Conservation (phyloP, 2,329 filamentous ascomycete genomes). For the Neospermospora avenae region DNA sequence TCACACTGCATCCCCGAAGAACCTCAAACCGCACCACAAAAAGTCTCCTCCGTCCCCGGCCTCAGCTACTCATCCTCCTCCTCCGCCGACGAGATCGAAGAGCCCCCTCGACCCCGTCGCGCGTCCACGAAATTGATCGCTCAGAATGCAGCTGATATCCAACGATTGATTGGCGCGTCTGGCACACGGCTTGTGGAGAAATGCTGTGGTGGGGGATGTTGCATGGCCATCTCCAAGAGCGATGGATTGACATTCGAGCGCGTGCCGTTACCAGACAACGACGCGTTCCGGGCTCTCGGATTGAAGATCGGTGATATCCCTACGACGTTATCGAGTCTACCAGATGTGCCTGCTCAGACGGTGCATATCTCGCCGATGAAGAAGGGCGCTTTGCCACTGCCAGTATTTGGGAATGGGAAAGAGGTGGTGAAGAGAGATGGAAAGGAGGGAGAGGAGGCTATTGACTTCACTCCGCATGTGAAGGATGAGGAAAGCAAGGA, state of each 20-base stretch:
- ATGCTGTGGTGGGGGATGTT: slow-evolving; percentile 64
- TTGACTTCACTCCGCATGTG: slow-evolving; percentile 34
- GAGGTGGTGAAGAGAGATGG: too few species aligned
- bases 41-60: slow-evolving; percentile 55
- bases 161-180: slow-evolving; percentile 61
- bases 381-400: slow-evolving; percentile 38
- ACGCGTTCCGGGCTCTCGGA: slow-evolving; percentile 75
- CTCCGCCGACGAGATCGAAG: slow-evolving; percentile 45
- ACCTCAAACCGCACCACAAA: too few species aligned
- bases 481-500: slow-evolving; percentile 11
- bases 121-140: slow-evolving; percentile 68
- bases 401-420: too few species aligned
- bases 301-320: slow-evolving; percentile 75
- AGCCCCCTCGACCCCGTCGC: slow-evolving; percentile 52
- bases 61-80: slow-evolving; percentile 61
- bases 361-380: slow-evolving; percentile 64
- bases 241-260: slow-evolving; percentile 50
- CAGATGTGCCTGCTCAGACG: slow-evolving; percentile 71
- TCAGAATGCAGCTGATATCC: slow-evolving; percentile 59
- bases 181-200: slow-evolving; percentile 58
- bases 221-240: slow-evolving; percentile 47
- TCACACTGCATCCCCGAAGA: slow-evolving; percentile 34
- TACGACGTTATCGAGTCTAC: slow-evolving; percentile 66
- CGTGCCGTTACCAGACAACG: slow-evolving; percentile 68
- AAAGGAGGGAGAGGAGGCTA: slow-evolving; percentile 25